phyloP scores from a whole-genome alignment of 2,329 filamentous ascomycete genomes.

The Didymella segeticola region DNA sequence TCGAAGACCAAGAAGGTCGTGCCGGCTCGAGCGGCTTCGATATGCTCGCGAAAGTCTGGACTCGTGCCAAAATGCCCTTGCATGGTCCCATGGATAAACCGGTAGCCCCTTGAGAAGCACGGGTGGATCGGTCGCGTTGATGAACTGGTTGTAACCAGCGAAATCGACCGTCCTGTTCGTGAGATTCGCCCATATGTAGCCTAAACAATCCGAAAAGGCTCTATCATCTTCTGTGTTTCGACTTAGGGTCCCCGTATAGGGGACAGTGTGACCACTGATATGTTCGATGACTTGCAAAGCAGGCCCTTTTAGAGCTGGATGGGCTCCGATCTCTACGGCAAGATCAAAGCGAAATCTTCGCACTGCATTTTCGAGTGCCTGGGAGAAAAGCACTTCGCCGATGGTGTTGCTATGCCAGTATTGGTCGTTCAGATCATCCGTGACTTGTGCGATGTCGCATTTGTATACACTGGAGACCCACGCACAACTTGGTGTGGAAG shows the following conservation, averaged over 20 bases:
- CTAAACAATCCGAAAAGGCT: slow-evolving; percentile 23
- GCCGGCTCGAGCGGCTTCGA: slow-evolving; percentile 17
- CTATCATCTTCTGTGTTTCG: slow-evolving; percentile 30
- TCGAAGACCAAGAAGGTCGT: slow-evolving; percentile 19
- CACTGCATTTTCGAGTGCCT: slow-evolving; percentile 46
- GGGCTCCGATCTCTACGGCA: slow-evolving; percentile 56
- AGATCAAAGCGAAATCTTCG: slow-evolving; percentile 40
- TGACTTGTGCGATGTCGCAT: not conserved
- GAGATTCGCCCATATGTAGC: slow-evolving; percentile 8
- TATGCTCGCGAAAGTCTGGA: slow-evolving; percentile 13
- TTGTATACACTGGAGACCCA: slow-evolving; percentile 14
- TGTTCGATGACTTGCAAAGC: slow-evolving; percentile 44
- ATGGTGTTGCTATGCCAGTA: slow-evolving; percentile 59
- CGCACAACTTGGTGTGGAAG: not conserved
- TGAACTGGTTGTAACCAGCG: not conserved
- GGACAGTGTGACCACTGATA: not conserved
- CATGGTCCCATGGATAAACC: slow-evolving; percentile 41
- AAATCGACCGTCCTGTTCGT: not conserved
- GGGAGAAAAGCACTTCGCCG: slow-evolving; percentile 44
- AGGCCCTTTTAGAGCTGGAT: slow-evolving; percentile 55
- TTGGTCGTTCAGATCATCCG: slow-evolving; percentile 19
- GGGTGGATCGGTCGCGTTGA: not conserved
- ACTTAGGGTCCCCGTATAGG: slow-evolving; percentile 30
- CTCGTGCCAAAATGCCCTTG: slow-evolving; percentile 30
- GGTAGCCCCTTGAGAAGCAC: slow-evolving; percentile 20